Base-by-base conservation (phyloP, 106 monocot species). In the Acanthochlamys bracteata region DNA sequence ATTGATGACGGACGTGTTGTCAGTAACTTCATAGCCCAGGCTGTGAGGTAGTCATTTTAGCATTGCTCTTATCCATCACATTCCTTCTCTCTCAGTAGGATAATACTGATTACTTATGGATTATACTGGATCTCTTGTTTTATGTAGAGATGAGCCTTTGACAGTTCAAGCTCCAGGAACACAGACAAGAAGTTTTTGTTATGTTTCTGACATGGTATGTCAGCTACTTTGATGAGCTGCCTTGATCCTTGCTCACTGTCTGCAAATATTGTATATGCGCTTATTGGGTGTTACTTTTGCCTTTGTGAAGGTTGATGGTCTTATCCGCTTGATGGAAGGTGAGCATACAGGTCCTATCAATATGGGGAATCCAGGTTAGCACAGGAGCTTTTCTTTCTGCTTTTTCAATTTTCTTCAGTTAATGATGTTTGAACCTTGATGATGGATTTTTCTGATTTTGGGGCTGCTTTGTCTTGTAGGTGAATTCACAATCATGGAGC, bases 1-100 rank as follows among this genome's bases (percentile, higher is more conserved):
- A 96, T 96, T 25, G 96, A 96, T 74, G 96, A 96, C 67, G 96
- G 96, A 7, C 90, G 91, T 73, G 96, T 96, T 25, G 96, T 96
- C 49, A 96, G 96, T 33, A 96, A 96, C 61, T 96, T 96, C 69
- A 91, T 96, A 25, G 96, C 96, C 68, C 96, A 96, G 76, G 96
- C 96, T 66, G 60, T 96, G 8, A 82, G 90, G 90, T 95, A 71
- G 23, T 71, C 17, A 19, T 53, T 41, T 15, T 33, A 15, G 49
- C 60, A 53, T 33, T 3, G 1, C 17, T 15, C 25, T 53, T 65
- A 21, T 43, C 15, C n/a, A 24, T 42, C n/a, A n/a, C 25, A 12
- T 12, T 7, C 1, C 16, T n/a, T 20, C 42, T 17, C 2, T 46
- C 10, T 0, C 7, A 39, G 13, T 51, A 10, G 2, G 9, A 8